Evolutionary conservation across 768 basidiomycete species (phyloP), one percentile per base, ranked within the genome.

Genomic region (Tricholoma matsutake): DNA sequence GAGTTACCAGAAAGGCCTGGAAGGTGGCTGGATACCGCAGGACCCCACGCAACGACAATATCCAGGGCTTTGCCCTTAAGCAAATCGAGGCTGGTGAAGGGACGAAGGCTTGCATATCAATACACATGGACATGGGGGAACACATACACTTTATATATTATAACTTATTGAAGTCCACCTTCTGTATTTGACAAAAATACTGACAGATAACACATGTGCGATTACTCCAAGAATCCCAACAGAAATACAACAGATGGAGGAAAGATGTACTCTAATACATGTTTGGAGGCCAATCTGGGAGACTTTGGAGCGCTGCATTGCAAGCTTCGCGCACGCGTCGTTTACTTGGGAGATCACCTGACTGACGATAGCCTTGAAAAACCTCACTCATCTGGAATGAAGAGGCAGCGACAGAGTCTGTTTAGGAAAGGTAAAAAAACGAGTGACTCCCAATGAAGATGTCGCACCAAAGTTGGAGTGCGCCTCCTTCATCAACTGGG

Each of bases 361-460:
- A 92, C 52, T 89, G 88, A 29, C 89, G 83, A 67, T 93, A 93
- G 7, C 86, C 86, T 18, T 77, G 65, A 64, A 83, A 85, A 18
- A 90, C 89, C 68, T 93, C 91, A 64, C 83, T 81, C 76, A 93
- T 84, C 74, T 93, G 91, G 72, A 90, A 87, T 1, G 83, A 76
- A 0, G 86, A 87, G 1, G 91, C 91, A 6, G 83, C 81, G 18
- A 90, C 80, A 3, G 85, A 83, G 65, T 87, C 88, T 89, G 64
- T 13, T n/a, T 20, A 47, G 45, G 41, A 29, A 22, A 32, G 28
- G 22, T 45, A 28, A 52, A 18, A 29, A n/a, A 25, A 56, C 9
- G 16, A 29, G 54, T 14, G 6, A 56, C 7, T 14, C 29, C 22
- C 28, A 35, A 28, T 1, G 37, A 14, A 14, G 16, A 5, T 8